Base-by-base conservation (phyloP, 768 basidiomycete genomes). In the Termitomyces sp. region DNA sequence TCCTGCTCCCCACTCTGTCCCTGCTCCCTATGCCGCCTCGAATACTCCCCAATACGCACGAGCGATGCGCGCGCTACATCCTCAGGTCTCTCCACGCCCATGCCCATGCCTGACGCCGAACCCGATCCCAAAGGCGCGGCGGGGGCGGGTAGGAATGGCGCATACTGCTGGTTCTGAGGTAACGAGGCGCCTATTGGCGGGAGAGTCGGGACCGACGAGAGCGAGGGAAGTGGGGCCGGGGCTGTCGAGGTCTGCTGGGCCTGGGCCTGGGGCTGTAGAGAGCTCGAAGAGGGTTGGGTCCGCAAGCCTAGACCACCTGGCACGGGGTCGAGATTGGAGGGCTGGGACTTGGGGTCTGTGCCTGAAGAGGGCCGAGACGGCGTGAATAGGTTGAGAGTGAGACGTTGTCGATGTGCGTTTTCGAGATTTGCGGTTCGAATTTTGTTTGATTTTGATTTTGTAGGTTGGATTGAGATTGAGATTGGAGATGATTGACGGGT, bases 31-130 rank as follows among this genome's bases (percentile, higher is more conserved):
- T 58, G 48, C 32, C 87, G 81, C 56, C 87, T 76, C 48, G 88
- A 88, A 64, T 89, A 82, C 69, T 91, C 90, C 73, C 86, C 91
- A 86, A 92, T 88, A 71, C 90, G 89, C 66, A 84, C 79, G 61
- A 92, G 81, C 56, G 86, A 83, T 15, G 86, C 87, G 29, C 85
- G 82, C 4, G 87, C 89, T 50, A 90, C 81, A 40, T 84, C 60
- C 43, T 65, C 59, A 6, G 61, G 64, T 3, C 25, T 10, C 57
- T 46, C 79, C n/a, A 76, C 73, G 66, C 83, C 84, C 11, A 78
- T 10, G 6, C 20, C 47, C 37, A 43, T 20, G 4, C 15, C 55
- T 11, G 38, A 40, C 14, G 5, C 4, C 34, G 34, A 34, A 4
- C 34, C 34, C 3, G 34, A 34, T 8, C 7, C 34, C 34, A 34